These are phyloP conservation scores for Arachnopeziza araneosa DNA, from an alignment of 2,329 filamentous ascomycete species.

Conservation along the genomic window DNA sequence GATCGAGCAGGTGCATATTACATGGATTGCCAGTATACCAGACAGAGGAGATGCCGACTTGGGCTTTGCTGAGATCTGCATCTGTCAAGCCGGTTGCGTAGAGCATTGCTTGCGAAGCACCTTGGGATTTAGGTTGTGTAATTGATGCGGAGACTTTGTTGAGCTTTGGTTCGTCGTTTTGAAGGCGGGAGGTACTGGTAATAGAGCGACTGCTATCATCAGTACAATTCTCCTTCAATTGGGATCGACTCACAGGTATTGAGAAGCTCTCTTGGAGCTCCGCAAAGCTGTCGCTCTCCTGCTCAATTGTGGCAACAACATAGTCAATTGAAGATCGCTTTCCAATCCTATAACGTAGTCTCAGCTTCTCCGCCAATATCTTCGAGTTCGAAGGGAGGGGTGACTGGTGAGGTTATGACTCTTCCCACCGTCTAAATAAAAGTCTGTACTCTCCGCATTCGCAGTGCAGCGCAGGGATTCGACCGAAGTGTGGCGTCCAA, in stretches of 20 bases:
- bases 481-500: not conserved
- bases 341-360: not conserved
- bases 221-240: constrained; percentile 6
- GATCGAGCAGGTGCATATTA: constrained; percentile 96
- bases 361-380: not conserved
- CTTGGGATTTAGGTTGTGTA: constrained; percentile 96
- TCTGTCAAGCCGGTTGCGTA: constrained; percentile 89
- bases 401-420: not conserved
- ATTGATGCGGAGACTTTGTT: constrained; percentile 82
- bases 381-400: not conserved
- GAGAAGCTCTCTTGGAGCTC: constrained; percentile 24
- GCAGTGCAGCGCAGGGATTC: not conserved
- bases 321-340: not conserved
- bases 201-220: constrained; percentile 26
- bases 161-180: constrained; percentile 42
- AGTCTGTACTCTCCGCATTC: not conserved
- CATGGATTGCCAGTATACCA: constrained; percentile 99
- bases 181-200: constrained; percentile 24
- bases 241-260: constrained; percentile 25
- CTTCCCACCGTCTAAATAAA: not conserved
- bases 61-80: constrained; percentile 88
- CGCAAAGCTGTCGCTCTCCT: constrained; percentile 24
- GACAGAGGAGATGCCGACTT: constrained; percentile 95
- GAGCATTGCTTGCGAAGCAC: constrained; percentile 97
- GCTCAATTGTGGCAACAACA: constrained; percentile 28